Evolutionary conservation across 2,329 filamentous ascomycete genomes (phyloP).

Genomic region (Ceratocystis papillata): DNA sequence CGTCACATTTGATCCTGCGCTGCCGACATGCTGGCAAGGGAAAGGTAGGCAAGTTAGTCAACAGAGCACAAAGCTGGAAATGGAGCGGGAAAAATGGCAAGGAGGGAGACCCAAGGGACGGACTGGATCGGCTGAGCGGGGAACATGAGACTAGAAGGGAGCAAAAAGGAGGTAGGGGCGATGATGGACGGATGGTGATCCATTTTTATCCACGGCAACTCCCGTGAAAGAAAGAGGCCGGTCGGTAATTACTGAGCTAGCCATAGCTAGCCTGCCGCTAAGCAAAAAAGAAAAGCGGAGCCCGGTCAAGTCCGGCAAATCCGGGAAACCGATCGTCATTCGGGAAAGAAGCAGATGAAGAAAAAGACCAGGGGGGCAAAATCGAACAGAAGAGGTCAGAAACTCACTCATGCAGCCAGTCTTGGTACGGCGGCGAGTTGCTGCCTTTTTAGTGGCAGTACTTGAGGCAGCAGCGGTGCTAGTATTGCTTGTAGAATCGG

Average conservation of each 20-base stretch:
- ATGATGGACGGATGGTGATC: too few species aligned
- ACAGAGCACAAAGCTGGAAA: background rate
- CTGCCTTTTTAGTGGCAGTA: constrained; percentile 35
- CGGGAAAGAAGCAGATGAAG: background rate
- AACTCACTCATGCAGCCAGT: constrained; percentile 78
- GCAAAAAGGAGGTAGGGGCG: too few species aligned
- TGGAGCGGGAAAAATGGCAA: background rate
- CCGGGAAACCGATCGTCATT: too few species aligned
- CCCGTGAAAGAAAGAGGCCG: background rate
- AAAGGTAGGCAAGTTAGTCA: background rate
- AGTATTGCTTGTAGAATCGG: background rate
- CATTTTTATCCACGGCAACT: background rate
- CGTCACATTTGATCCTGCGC: constrained; percentile 93
- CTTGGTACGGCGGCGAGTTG: constrained; percentile 65
- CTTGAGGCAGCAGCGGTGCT: background rate
- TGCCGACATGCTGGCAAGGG: constrained; percentile 64
- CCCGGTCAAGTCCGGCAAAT: background rate
- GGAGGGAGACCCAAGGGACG: background rate
- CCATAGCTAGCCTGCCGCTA: background rate
- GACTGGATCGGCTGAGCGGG: too few species aligned
- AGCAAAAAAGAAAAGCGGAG: background rate
- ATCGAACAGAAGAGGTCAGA: background rate
- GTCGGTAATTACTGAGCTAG: too few species aligned
- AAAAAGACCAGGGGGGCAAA: background rate
- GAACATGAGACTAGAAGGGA: too few species aligned